Evolutionary conservation across 768 basidiomycete genomes (phyloP).

Genomic region (Rhizopogon vesiculosus): DNA sequence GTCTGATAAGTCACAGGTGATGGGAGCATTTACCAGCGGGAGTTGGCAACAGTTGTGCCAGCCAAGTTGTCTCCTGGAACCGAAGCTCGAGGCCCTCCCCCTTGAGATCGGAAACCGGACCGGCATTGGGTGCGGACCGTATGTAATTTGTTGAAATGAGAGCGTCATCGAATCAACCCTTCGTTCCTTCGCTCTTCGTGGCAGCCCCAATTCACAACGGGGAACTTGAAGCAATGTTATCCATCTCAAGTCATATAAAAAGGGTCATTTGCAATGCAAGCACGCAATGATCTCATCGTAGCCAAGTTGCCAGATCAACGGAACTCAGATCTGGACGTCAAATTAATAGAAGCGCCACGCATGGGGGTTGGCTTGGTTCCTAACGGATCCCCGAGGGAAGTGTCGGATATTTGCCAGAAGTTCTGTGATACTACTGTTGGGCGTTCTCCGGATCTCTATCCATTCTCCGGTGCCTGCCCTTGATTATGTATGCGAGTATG

Average conservation of each 20-base stretch:
- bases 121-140: neutral
- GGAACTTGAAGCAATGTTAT: neutral
- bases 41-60: neutral
- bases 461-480: neutral
- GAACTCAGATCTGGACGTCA: neutral
- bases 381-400: constrained; percentile 3
- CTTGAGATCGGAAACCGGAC: neutral
- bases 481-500: neutral
- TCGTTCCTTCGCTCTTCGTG: too few species aligned
- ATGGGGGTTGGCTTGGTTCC: neutral
- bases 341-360: neutral
- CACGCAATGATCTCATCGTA: neutral
- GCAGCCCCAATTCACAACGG: neutral
- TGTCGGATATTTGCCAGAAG: neutral
- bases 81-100: neutral
- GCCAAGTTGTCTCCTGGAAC: neutral
- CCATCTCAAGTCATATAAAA: neutral
- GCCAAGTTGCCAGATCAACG: neutral
- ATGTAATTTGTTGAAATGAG: neutral
- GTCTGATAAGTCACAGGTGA: constrained; percentile 7
- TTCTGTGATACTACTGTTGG: neutral
- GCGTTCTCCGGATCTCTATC: neutral
- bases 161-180: neutral
- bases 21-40: neutral
- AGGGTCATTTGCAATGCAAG: neutral